Base-by-base conservation (phyloP, 2,329 filamentous ascomycete genomes). In the Talaromyces sp. region DNA sequence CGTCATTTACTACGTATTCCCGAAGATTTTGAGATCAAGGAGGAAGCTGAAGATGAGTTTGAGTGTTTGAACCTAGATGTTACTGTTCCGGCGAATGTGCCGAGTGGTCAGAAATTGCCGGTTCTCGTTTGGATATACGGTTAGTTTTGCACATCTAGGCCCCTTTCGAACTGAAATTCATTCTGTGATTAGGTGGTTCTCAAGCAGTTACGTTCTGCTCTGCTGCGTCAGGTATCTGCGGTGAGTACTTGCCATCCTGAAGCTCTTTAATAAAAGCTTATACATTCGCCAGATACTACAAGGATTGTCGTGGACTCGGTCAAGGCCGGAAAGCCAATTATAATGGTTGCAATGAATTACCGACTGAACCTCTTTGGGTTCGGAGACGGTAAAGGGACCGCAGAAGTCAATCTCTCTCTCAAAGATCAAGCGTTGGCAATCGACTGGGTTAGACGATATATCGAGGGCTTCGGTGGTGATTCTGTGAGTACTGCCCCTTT, bases 61-160 rank as follows among this genome's bases (percentile, higher is more conserved):
- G 70, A 72, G 22, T 83, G 81, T 56, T 67, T 80, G 50, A 83
- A 82, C 61, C 39, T 83, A 2, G 79, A 82, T 25, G 73, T 83
- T 3, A 77, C 70, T 4, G 67, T 70, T 19, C 80, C 73, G 0
- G 67, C 68, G 3, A 60, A 57, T 22, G 39, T 63, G 1, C 11
- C 47, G 3, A 8, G 9, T 0, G 33, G 57, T 3, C 54, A 31
- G 0, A 63, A 66, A 1, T 61, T 81, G 0, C 81, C 81, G 0
- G 80, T 83, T 11, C 57, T 82, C 9, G 66, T 82, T 11, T 83
- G 81, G 79, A 80, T 83, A 17, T 78, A 83, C 66, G 81, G 81
- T 74, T 64, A 49, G 47, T 43, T 22, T 31, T 31, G 27, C 27
- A 31, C 27, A 8, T 7, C 7, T 6, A 31, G 27, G 7, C 1